phyloP scores from a whole-genome alignment of 345 rosid species.

The Murraya paniculata region DNA sequence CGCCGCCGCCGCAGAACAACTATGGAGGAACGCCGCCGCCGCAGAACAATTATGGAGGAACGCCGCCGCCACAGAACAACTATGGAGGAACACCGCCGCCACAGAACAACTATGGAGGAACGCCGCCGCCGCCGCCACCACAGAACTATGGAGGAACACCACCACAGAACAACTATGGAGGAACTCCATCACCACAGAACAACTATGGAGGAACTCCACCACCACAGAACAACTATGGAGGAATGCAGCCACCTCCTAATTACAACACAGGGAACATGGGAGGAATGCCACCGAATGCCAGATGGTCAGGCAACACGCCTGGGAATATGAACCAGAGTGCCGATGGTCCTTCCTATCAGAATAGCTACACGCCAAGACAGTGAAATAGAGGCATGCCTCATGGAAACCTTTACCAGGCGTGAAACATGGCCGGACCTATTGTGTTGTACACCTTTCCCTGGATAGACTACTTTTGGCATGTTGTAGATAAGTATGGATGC shows the following conservation, averaged over 20 bases:
- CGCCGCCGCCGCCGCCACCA: slow-evolving; percentile 24
- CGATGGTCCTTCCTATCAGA: slow-evolving; percentile 24
- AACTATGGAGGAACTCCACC: slow-evolving; percentile 7
- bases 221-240: background rate
- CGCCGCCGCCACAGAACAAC: background rate
- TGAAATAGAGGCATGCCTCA: slow-evolving; percentile 18
- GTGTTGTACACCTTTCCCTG: background rate
- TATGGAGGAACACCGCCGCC: slow-evolving; percentile 20
- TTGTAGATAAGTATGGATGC: slow-evolving; percentile 27
- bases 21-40: background rate
- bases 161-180: slow-evolving; percentile 24
- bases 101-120: slow-evolving; percentile 17
- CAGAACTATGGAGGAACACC: slow-evolving; percentile 22
- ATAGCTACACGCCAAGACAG: slow-evolving; percentile 23
- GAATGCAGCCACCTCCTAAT: background rate
- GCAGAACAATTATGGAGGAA: background rate
- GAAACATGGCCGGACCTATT: background rate
- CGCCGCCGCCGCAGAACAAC: background rate
- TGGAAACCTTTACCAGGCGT: slow-evolving; percentile 15
- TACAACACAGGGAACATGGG: slow-evolving; percentile 8
- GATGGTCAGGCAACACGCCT: slow-evolving; percentile 25
- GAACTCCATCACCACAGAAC: slow-evolving; percentile 12
- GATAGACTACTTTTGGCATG: background rate
- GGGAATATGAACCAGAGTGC: slow-evolving; percentile 6
- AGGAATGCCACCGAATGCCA: slow-evolving; percentile 21